phyloP scores from a whole-genome alignment of 352 stramenopile species.

The Phytophthora tentaculata region DNA sequence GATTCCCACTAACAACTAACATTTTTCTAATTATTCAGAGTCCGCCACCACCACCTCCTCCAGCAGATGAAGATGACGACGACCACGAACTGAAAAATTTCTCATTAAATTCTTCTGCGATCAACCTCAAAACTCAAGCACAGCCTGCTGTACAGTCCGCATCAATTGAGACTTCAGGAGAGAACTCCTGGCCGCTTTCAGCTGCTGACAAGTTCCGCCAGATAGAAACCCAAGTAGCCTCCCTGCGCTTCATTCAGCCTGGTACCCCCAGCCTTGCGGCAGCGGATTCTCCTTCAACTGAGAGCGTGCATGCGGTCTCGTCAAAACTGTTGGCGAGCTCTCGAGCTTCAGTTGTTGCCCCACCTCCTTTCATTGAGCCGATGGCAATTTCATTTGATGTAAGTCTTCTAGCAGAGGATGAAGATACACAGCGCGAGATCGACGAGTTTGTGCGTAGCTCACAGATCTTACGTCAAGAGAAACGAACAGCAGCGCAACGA shows the following conservation, averaged over 20 bases:
- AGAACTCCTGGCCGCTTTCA: no score
- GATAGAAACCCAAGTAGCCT: conserved; percentile 46
- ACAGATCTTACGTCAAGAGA: conserved; percentile 40
- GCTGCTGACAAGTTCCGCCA: conserved; percentile 40
- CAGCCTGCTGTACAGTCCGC: not conserved
- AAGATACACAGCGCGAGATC: conserved; percentile 52
- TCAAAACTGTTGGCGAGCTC: conserved; percentile 4
- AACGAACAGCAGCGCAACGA: conserved; percentile 29
- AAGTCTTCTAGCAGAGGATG: conserved; percentile 42
- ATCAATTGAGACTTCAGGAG: not conserved
- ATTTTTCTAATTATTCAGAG: conserved; percentile 29
- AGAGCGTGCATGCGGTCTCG: conserved; percentile 26
- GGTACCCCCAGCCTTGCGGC: conserved; percentile 8
- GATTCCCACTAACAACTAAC: conserved; percentile 2
- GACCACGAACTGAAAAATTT: conserved; percentile 42
- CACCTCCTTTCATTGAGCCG: conserved; percentile 17
- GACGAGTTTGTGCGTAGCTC: conserved; percentile 60
- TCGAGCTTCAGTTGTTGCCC: not conserved
- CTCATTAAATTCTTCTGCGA: conserved; percentile 17
- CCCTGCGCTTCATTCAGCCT: conserved; percentile 36
- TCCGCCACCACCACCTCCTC: conserved; percentile 57
- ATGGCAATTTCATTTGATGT: conserved; percentile 34
- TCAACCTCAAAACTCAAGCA: not conserved
- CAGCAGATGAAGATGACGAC: conserved; percentile 52
- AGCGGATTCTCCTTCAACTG: conserved; percentile 10